Evolutionary conservation across 2,329 filamentous ascomycete genomes (phyloP).

Genomic region (Cercospora citrullina): DNA sequence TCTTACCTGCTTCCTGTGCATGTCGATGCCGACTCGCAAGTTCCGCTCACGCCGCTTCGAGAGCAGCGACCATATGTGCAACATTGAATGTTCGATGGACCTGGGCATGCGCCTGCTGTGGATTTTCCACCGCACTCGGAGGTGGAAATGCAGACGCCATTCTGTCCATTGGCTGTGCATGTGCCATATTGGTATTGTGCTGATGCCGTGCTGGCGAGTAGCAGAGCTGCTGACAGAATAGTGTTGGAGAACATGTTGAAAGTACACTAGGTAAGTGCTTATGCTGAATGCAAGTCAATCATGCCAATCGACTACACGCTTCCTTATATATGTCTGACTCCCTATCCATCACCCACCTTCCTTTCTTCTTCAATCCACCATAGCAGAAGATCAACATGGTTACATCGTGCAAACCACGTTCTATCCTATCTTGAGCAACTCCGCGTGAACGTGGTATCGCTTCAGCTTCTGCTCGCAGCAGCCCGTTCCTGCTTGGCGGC

Average conservation of each 20-base stretch:
- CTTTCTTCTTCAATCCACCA: not conserved
- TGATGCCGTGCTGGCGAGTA: not conserved
- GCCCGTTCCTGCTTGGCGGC: conserved; percentile 9
- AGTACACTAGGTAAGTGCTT: not conserved
- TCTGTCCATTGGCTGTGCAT: conserved; percentile 17
- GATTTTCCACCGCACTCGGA: conserved; percentile 5
- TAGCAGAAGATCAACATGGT: conserved; percentile 3
- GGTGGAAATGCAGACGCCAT: conserved; percentile 16
- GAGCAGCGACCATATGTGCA: conserved; percentile 17
- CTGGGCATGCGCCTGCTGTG: conserved; percentile 16
- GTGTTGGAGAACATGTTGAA: not conserved
- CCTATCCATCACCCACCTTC: not conserved
- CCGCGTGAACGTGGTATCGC: conserved; percentile 9
- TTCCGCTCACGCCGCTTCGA: conserved; percentile 8
- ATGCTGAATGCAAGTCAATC: not conserved
- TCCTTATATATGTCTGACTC: not conserved
- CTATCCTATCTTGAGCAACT: not conserved
- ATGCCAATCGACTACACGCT: not conserved
- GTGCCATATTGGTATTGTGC: conserved; percentile 18
- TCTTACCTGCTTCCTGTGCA: conserved; percentile 11
- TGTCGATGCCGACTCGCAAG: conserved; percentile 15
- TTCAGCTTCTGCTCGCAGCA: not conserved
- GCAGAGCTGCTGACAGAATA: not conserved
- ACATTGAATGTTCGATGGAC: conserved; percentile 15
- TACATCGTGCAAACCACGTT: conserved; percentile 7